Evolutionary conservation across 1,284 basidiomycete species (phyloP), one percentile per base, ranked within the genome.

Genomic region (Malassezia sp.): DNA sequence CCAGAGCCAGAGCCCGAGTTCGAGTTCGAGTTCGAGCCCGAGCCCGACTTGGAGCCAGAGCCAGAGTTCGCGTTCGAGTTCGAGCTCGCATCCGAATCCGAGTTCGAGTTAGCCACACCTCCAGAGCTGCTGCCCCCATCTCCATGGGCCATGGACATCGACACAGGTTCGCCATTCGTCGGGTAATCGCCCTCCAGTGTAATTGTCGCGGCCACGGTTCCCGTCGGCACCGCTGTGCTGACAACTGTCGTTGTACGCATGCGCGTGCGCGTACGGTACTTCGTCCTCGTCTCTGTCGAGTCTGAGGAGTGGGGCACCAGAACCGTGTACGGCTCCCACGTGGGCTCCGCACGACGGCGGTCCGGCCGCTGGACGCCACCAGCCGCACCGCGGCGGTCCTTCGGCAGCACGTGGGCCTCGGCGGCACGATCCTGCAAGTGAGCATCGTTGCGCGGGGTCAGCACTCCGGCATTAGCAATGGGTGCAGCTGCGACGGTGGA

Each of bases 321-420:
- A 4, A 43, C 48, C 6, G 42, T 38, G 37, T 45, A 50, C 11
- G 48, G 48, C 38, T 34, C 38, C 48, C 48, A 50, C 4, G 48
- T 50, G 21, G 48, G 48, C 39, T 50, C 48, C 22, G 23, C 41
- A 15, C 35, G 41, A n/a, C 47, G 47, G 28, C 47, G 47, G n/a
- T 40, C 23, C 17, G 31, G 18, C 22, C 37, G 34, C 9, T 29
- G 36, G 41, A 44, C 44, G 18, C 41, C 42, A 11, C 26, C n/a
- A 14, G 12, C 12, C 14, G 10, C 17, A n/a, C 11, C 35, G 5
- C 32, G 32, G 17, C 12, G 11, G 32, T 40, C 38, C 10, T 40
- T 27, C 21, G 26, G 21, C 26, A 20, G 27, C 5, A 29, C 18
- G 7, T 17, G 26, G 20, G 20, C 20, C n/a, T 30, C 38, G 21